phyloP scores from a whole-genome alignment of 1,139 yeast species.

The Meyerozyma athensensis region DNA sequence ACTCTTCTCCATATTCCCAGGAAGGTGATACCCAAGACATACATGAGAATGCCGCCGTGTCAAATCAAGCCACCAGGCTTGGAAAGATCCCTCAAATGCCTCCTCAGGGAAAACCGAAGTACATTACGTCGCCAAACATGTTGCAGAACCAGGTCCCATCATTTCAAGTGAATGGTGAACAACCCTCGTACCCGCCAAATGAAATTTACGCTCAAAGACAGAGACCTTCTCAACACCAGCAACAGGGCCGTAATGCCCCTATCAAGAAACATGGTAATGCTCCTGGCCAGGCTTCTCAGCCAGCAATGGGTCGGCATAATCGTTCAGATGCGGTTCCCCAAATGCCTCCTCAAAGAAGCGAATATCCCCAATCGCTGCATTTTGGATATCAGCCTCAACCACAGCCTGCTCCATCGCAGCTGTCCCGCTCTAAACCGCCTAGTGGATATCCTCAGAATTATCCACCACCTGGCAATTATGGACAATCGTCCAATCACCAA shows the following conservation, averaged over 20 bases:
- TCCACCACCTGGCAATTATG: background rate
- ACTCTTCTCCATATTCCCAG: constrained; percentile 18
- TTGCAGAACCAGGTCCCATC: constrained; percentile 26
- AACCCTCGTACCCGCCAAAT: constrained; percentile 8
- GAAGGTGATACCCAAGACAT: constrained; percentile 9
- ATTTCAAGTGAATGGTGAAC: constrained; percentile 7
- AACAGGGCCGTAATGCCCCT: constrained; percentile 6
- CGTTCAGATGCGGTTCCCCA: constrained; percentile 1
- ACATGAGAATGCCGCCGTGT: background rate
- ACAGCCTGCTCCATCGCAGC: constrained; percentile 6
- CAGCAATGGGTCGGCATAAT: too few relatives aligned
- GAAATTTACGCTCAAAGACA: constrained; percentile 9
- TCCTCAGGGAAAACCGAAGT: constrained; percentile 22
- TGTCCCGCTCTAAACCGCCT: background rate
- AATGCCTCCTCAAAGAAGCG: constrained; percentile 13
- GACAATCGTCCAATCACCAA: background rate
- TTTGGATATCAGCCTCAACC: constrained; percentile 10
- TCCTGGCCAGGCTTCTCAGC: constrained; percentile 7
- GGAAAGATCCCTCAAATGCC: background rate
- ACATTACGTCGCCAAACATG: constrained; percentile 32
- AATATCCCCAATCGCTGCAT: constrained; percentile 13
- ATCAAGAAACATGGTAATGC: constrained; percentile 5
- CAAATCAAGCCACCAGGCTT: background rate
- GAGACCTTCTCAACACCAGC: constrained; percentile 9
- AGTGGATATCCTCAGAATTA: background rate